phyloP scores from a whole-genome alignment of 352 stramenopile genomes.

The Phytopythium sindhum region DNA sequence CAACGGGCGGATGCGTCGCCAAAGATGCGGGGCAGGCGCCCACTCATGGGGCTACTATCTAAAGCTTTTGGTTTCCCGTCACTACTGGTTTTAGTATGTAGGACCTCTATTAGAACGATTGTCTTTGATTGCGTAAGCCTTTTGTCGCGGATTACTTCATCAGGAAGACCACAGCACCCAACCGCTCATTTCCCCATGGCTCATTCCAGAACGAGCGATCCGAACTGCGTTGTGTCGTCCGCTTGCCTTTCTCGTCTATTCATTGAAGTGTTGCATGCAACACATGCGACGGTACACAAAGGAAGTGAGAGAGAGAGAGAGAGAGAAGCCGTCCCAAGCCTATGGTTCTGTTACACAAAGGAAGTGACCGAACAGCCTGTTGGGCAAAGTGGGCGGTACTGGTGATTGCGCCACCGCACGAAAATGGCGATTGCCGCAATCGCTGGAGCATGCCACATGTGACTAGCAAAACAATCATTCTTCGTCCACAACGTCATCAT shows the following conservation, averaged over 20 bases:
- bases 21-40: not conserved
- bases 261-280: too few relatives aligned
- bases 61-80: not conserved
- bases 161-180: not conserved
- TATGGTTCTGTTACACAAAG: too few relatives aligned
- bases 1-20: not conserved
- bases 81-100: not conserved
- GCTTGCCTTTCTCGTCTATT: too few relatives aligned
- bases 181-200: too few relatives aligned
- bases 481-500: not conserved
- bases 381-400: too few relatives aligned
- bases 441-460: not conserved
- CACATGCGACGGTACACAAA: too few relatives aligned
- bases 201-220: too few relatives aligned
- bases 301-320: too few relatives aligned
- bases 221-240: too few relatives aligned
- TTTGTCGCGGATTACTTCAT: too few relatives aligned
- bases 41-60: not conserved
- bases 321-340: too few relatives aligned
- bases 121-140: not conserved
- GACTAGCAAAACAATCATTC: not conserved
- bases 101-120: not conserved
- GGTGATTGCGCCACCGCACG: not conserved
- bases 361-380: not conserved
- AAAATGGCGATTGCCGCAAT: constrained; percentile 1